These are phyloP conservation scores for Polyrhizophydium stewartii DNA, from an alignment of 371 early-diverging fungal species.

Conservation along the genomic window DNA sequence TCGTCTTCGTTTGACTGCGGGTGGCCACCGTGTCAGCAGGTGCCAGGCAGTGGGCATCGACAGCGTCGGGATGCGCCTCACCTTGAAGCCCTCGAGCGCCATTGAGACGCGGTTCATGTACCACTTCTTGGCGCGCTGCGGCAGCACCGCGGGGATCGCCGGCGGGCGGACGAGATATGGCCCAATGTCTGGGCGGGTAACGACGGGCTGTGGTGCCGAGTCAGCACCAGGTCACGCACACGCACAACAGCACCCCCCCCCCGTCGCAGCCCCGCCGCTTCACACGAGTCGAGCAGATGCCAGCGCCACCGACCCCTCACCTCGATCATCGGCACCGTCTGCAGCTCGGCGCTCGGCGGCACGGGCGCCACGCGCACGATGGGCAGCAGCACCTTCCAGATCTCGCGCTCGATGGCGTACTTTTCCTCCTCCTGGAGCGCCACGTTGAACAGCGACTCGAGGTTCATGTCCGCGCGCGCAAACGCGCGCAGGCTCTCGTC, in stretches of 20 bases:
- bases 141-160: conserved; percentile 38
- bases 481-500: conserved; percentile 28
- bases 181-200: conserved; percentile 24
- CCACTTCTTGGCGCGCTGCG: conserved; percentile 43
- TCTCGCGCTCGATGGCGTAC: conserved; percentile 26
- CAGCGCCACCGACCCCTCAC: conserved; percentile 11
- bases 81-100: conserved; percentile 32
- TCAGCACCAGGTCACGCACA: neutral
- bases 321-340: conserved; percentile 25
- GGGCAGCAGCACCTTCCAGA: conserved; percentile 45
- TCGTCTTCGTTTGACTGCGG: neutral
- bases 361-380: conserved; percentile 23
- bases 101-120: conserved; percentile 44
- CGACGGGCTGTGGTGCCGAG: conserved; percentile 22
- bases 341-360: conserved; percentile 30
- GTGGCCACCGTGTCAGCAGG: neutral
- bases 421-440: conserved; percentile 24
- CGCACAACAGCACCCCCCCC: too few relatives aligned
- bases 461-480: conserved; percentile 31
- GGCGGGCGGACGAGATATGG: conserved; percentile 41
- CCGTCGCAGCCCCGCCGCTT: neutral
- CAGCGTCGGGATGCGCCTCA: neutral
- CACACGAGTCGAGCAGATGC: neutral
- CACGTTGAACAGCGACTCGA: conserved; percentile 27
- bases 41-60: neutral